phyloP scores from a whole-genome alignment of 441 rosid species.

The Brassica balearica region DNA sequence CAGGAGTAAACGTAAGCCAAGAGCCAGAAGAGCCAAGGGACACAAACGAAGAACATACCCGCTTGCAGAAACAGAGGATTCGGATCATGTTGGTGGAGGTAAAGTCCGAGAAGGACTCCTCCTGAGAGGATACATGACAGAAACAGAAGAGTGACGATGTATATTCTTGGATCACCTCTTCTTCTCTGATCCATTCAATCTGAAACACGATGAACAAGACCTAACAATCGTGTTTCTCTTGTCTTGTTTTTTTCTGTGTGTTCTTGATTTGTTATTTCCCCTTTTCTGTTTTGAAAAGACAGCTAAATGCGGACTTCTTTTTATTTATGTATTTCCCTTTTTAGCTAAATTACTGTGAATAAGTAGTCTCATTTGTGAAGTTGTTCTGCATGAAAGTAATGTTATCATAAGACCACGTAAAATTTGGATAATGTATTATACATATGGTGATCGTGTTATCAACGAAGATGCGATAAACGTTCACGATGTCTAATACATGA shows the following conservation, averaged over 20 bases:
- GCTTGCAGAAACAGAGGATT: neutral
- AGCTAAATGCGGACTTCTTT: neutral
- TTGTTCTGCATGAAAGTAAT: too few species aligned
- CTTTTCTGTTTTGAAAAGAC: neutral
- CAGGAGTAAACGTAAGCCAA: conserved; percentile 4
- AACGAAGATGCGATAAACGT: too few species aligned
- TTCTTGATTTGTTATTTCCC: conserved; percentile 4
- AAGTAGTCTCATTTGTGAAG: too few species aligned
- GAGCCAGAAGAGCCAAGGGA: conserved; percentile 7
- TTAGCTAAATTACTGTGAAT: too few species aligned
- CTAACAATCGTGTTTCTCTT: conserved; percentile 2
- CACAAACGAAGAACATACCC: conserved; percentile 2
- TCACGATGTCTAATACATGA: too few species aligned
- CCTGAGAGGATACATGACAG: neutral
- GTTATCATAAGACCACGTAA: too few species aligned
- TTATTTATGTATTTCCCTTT: neutral
- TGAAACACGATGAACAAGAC: conserved; percentile 1
- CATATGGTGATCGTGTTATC: too few species aligned
- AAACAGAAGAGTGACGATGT: neutral
- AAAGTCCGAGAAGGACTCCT: conserved; percentile 4
- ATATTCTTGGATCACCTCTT: conserved; percentile 10
- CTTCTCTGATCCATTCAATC: conserved; percentile 7
- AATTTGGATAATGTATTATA: too few species aligned
- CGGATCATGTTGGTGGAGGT: conserved; percentile 6
- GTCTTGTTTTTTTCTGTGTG: conserved; percentile 1